Percentiles rank a stretch among this genome's conserved stretches.
Conservation (phyloP, 192 early-diverging fungal species). For the Spinellus fusiger region DNA sequence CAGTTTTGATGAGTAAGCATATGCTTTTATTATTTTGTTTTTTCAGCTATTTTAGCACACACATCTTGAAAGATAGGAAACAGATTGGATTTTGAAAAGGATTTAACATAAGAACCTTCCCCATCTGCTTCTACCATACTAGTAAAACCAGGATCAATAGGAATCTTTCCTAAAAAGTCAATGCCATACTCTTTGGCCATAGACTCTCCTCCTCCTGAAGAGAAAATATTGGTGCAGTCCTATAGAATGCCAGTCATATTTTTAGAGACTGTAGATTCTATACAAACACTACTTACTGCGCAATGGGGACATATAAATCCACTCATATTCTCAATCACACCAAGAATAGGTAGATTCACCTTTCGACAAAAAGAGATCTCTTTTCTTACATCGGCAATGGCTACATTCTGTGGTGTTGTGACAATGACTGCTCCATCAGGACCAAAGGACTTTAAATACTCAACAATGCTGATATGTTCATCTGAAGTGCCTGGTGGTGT, state of each 20-base stretch:
- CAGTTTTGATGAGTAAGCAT: too few species aligned
- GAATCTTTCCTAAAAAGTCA: slow-evolving; percentile 84
- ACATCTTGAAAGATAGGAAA: slow-evolving; percentile 50
- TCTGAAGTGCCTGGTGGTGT: slow-evolving; percentile 97
- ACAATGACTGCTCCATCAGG: slow-evolving; percentile 88
- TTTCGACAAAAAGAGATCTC: slow-evolving; percentile 92
- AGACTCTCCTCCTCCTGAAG: slow-evolving; percentile 86
- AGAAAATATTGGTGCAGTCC: slow-evolving; percentile 88
- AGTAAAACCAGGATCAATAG: slow-evolving; percentile 82
- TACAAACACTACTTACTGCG: slow-evolving; percentile 36
- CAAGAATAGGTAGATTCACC: slow-evolving; percentile 78
- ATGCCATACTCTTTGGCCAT: slow-evolving; percentile 83
- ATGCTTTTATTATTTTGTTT: too few species aligned
- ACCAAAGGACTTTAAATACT: slow-evolving; percentile 77
- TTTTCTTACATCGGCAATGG: slow-evolving; percentile 86
- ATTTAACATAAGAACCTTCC: slow-evolving; percentile 33
- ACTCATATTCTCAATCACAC: slow-evolving; percentile 95
- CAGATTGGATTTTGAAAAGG: slow-evolving; percentile 44
- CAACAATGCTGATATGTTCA: slow-evolving; percentile 91
- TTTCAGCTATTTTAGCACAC: slow-evolving; percentile 31
- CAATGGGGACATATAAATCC: slow-evolving; percentile 91
- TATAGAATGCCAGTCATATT: slow-evolving; percentile 28
- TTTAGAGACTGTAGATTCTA: background rate
- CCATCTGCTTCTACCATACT: slow-evolving; percentile 52
- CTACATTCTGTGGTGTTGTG: slow-evolving; percentile 90